Percentiles rank a stretch among this genome's conserved stretches.
Evolutionary conservation across 306 rosid genomes (phyloP).

Genomic region (peach (Prunus persica)): Prunus_persica_NCBIv2 NC_034015.1:5932001-5932500

Average conservation of each 20-base stretch:
- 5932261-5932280: slow-evolving; percentile 26
- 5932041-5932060: slow-evolving; percentile 66
- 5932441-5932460: not conserved
- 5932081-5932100: too few species aligned
- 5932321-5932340: slow-evolving; percentile 72
- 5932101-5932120: not conserved
- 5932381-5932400: not conserved
- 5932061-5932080: not conserved
- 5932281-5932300: slow-evolving; percentile 29
- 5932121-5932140: not conserved
- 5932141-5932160: slow-evolving; percentile 22
- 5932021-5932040: slow-evolving; percentile 73
- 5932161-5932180: slow-evolving; percentile 20
- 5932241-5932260: slow-evolving; percentile 36
- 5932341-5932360: slow-evolving; percentile 73
- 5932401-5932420: too few species aligned
- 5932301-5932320: slow-evolving; percentile 44
- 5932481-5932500: not conserved
- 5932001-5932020: slow-evolving; percentile 69
- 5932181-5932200: slow-evolving; percentile 25
- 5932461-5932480: not conserved
- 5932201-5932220: not conserved
- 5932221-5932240: too few species aligned
- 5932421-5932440: not conserved
- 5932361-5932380: slow-evolving; percentile 58